phyloP scores from a whole-genome alignment of 805 yeast species.

The Babjeviella inositovora region DNA sequence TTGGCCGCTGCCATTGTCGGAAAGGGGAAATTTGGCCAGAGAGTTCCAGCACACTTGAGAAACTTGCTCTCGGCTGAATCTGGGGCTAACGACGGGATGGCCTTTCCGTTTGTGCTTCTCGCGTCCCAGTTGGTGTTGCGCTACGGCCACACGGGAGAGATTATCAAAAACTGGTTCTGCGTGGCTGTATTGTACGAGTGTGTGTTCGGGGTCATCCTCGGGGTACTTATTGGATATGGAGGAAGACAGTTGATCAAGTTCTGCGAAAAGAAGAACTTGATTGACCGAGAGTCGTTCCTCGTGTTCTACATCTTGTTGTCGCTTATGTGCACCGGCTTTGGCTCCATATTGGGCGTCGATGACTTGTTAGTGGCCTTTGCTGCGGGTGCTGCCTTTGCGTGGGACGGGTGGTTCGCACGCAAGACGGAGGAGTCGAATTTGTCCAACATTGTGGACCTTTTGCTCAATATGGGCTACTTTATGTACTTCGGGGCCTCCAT shows the following conservation, averaged over 20 bases:
- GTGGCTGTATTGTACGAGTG: conserved; percentile 50
- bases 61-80: conserved; percentile 54
- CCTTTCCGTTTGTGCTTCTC: conserved; percentile 51
- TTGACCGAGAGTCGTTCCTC: conserved; percentile 48
- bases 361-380: conserved; percentile 59
- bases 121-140: conserved; percentile 37
- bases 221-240: conserved; percentile 33
- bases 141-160: conserved; percentile 26
- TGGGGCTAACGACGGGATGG: conserved; percentile 65
- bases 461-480: conserved; percentile 50
- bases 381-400: conserved; percentile 59
- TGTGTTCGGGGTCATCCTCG: conserved; percentile 34
- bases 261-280: conserved; percentile 32
- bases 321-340: conserved; percentile 40
- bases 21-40: conserved; percentile 54
- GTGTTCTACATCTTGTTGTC: conserved; percentile 39
- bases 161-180: conserved; percentile 48
- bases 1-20: conserved; percentile 61
- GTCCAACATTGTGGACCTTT: conserved; percentile 47
- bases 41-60: conserved; percentile 48
- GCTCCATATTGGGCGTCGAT: conserved; percentile 54
- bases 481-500: conserved; percentile 56
- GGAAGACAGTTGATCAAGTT: conserved; percentile 33
- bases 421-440: conserved; percentile 46
- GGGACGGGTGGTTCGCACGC: conserved; percentile 55